These are phyloP conservation scores for Syncephalastrum contaminatum DNA, from an alignment of 371 early-diverging fungal genomes.

Conservation along the genomic window DNA sequence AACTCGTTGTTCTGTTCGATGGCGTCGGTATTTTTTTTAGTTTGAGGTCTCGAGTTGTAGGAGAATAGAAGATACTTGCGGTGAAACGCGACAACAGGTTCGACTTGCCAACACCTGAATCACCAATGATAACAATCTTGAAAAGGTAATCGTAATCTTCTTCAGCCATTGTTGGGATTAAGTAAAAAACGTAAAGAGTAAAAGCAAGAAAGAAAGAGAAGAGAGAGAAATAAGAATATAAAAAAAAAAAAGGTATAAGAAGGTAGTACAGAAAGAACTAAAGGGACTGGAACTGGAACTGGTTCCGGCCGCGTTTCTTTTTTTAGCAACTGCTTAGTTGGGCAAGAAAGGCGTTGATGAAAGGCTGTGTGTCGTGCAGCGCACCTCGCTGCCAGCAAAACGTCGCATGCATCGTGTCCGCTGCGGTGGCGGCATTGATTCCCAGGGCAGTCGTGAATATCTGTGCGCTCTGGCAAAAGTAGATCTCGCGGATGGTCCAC, in stretches of 20 bases:
- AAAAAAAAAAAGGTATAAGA: background rate
- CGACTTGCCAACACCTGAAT: constrained; percentile 95
- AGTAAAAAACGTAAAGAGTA: background rate
- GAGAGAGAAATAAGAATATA: background rate
- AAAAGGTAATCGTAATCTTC: constrained; percentile 87
- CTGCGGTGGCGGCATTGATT: constrained; percentile 24
- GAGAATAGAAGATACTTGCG: constrained; percentile 14
- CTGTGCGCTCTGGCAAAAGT: constrained; percentile 41
- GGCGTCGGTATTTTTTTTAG: background rate
- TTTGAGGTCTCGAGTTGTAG: background rate
- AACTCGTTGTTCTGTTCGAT: constrained; percentile 75
- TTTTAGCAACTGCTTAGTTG: too few relatives aligned
- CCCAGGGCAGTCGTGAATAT: constrained; percentile 20
- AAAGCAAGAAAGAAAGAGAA: background rate
- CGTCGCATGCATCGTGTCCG: constrained; percentile 18
- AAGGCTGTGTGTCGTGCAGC: constrained; percentile 3
- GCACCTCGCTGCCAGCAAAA: constrained; percentile 37
- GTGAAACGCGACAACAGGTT: constrained; percentile 94
- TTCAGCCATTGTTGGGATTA: constrained; percentile 11
- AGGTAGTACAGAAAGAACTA: background rate
- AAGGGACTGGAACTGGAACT: too few relatives aligned
- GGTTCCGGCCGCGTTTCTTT: too few relatives aligned
- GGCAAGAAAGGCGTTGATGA: constrained; percentile 1
- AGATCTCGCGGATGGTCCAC: constrained; percentile 21
- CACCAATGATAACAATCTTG: constrained; percentile 86